Conservation (phyloP, 2,329 filamentous ascomycete species). For the Didymella sp. region DNA sequence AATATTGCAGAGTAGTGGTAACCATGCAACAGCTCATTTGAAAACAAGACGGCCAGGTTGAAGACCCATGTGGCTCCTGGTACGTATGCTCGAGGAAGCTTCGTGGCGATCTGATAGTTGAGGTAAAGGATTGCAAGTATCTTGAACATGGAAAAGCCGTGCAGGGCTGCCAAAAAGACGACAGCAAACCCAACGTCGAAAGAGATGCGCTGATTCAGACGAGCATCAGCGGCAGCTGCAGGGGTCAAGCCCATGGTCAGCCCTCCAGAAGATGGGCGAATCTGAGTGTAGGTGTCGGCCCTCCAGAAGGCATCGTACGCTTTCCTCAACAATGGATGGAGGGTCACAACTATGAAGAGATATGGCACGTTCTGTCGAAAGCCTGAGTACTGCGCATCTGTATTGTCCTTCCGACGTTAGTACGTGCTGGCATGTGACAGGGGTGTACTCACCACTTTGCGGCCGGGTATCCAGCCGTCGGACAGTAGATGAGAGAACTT, state of each 20-base stretch:
- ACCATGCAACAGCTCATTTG: conserved; percentile 83
- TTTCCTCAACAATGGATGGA: conserved; percentile 81
- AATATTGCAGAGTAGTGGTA: conserved; percentile 75
- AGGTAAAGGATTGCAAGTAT: conserved; percentile 78
- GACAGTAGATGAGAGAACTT: conserved; percentile 75
- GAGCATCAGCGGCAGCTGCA: conserved; percentile 61
- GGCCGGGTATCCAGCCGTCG: conserved; percentile 88
- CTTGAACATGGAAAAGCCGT: conserved; percentile 86
- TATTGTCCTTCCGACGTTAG: conserved; percentile 71
- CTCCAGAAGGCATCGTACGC: conserved; percentile 67
- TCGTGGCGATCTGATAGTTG: conserved; percentile 81
- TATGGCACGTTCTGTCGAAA: conserved; percentile 89
- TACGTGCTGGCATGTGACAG: background rate
- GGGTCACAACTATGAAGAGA: conserved; percentile 72
- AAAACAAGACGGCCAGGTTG: conserved; percentile 84
- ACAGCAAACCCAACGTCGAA: conserved; percentile 86
- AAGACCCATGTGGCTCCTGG: conserved; percentile 86
- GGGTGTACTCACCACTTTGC: conserved; percentile 73
- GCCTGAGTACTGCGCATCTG: conserved; percentile 83
- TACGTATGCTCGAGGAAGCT: conserved; percentile 72
- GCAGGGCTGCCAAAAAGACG: conserved; percentile 77
- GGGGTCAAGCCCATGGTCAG: conserved; percentile 53
- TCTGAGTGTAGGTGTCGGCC: conserved; percentile 53
- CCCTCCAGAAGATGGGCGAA: conserved; percentile 47
- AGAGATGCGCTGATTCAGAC: conserved; percentile 69